Evolutionary conservation across 495 filamentous ascomycete genomes (phyloP).

Genomic region (Letharia lupina): DNA sequence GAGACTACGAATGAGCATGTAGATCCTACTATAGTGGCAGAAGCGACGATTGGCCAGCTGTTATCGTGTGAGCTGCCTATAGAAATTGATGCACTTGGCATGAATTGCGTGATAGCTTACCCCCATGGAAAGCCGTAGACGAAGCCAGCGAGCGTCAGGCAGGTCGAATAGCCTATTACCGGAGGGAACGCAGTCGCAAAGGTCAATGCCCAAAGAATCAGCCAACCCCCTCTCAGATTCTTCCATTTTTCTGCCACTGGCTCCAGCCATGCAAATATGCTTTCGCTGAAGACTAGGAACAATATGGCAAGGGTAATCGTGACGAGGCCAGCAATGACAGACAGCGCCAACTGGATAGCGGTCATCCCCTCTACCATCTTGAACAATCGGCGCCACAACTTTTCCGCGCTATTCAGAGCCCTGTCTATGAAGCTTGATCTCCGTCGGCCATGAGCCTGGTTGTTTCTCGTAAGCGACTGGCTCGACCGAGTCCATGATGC

Average conservation of each 20-base stretch:
- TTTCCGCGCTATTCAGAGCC: conserved; percentile 38
- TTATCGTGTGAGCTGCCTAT: conserved; percentile 15
- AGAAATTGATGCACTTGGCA: neutral
- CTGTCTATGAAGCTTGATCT: conserved; percentile 36
- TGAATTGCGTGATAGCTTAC: conserved; percentile 32
- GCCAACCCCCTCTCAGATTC: conserved; percentile 57
- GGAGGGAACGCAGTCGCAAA: conserved; percentile 82
- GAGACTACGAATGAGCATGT: conserved; percentile 71
- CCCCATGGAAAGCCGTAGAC: conserved; percentile 90
- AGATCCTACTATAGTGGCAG: conserved; percentile 69
- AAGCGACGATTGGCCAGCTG: conserved; percentile 74
- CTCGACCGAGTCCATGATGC: conserved; percentile 38
- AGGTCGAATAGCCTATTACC: conserved; percentile 79
- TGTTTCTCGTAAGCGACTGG: conserved; percentile 24
- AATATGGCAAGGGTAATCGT: conserved; percentile 48
- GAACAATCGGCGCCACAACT: conserved; percentile 32
- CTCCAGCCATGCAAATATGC: conserved; percentile 62
- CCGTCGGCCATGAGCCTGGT: conserved; percentile 28
- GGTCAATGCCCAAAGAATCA: conserved; percentile 69
- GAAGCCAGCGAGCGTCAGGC: conserved; percentile 80
- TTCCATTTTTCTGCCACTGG: conserved; percentile 69
- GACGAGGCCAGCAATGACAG: conserved; percentile 42
- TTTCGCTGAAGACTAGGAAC: conserved; percentile 66
- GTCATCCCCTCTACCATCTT: conserved; percentile 45
- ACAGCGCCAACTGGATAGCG: conserved; percentile 51